These are phyloP conservation scores for Mimosa pudica DNA, from an alignment of 306 rosid genomes.

Conservation along the genomic window DNA sequence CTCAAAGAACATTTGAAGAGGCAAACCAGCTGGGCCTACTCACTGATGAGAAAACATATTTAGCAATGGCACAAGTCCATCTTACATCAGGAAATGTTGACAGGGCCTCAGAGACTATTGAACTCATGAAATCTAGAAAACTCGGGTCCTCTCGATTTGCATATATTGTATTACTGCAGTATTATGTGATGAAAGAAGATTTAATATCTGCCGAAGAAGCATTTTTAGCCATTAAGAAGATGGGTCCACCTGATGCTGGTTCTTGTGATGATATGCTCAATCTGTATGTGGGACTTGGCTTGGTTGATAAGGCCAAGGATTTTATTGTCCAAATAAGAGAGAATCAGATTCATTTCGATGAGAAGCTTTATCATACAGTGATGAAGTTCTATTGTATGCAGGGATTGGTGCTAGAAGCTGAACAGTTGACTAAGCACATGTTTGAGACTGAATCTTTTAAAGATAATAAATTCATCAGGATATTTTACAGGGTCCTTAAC, in stretches of 20 bases:
- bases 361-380: constrained; percentile 68
- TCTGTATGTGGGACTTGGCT: constrained; percentile 59
- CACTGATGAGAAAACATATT: constrained; percentile 78
- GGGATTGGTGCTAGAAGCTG: constrained; percentile 72
- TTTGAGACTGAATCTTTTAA: constrained; percentile 40
- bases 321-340: constrained; percentile 63
- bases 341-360: constrained; percentile 55
- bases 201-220: constrained; percentile 65
- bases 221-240: constrained; percentile 69
- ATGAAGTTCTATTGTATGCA: constrained; percentile 74
- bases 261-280: constrained; percentile 78
- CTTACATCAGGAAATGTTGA: constrained; percentile 70
- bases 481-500: constrained; percentile 55
- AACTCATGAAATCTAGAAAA: constrained; percentile 74
- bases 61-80: constrained; percentile 96
- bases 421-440: constrained; percentile 59
- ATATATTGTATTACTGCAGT: constrained; percentile 78
- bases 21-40: constrained; percentile 67
- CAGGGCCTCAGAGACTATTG: constrained; percentile 65
- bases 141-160: constrained; percentile 78
- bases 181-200: constrained; percentile 86
- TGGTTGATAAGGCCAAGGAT: constrained; percentile 63
- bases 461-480: constrained; percentile 52
- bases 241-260: constrained; percentile 89
- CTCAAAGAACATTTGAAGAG: constrained; percentile 73